Conservation (phyloP, 805 yeast genomes). For the Teunomyces barrocoloradensis region DNA sequence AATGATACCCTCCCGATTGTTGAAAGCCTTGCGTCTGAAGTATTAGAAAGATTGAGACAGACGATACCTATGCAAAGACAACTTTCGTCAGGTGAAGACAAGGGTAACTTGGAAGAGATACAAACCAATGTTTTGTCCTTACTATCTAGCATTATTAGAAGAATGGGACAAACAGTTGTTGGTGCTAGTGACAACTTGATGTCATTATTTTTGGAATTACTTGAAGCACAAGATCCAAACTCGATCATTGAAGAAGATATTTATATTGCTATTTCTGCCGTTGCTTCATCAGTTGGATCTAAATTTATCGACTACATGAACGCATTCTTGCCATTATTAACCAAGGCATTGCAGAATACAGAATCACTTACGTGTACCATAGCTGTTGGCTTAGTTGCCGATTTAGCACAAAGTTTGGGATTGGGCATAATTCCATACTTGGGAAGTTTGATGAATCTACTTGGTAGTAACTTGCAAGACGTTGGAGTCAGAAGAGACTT, state of each 20-base stretch:
- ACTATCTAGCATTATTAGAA: constrained; percentile 78
- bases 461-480: constrained; percentile 70
- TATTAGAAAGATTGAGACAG: constrained; percentile 66
- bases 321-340: constrained; percentile 78
- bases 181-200: constrained; percentile 79
- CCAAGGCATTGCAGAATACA: constrained; percentile 73
- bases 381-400: constrained; percentile 94
- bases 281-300: constrained; percentile 76
- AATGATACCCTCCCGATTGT: constrained; percentile 66
- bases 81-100: constrained; percentile 65
- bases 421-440: constrained; percentile 69
- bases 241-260: constrained; percentile 92
- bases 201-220: constrained; percentile 74
- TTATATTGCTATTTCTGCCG: constrained; percentile 85
- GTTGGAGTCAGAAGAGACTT: constrained; percentile 72
- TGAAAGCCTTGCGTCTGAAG: constrained; percentile 70
- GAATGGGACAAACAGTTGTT: constrained; percentile 64
- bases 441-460: constrained; percentile 75
- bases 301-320: constrained; percentile 75
- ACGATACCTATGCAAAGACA: constrained; percentile 59
- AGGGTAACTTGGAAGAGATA: constrained; percentile 77
- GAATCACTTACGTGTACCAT: constrained; percentile 83
- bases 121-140: constrained; percentile 79
- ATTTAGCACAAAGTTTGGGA: constrained; percentile 86
- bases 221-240: constrained; percentile 57